Evolutionary conservation across 2,329 filamentous ascomycete genomes (phyloP), one percentile per base, ranked within the genome.

Genomic region (Aspergillus spinulosporus): DNA sequence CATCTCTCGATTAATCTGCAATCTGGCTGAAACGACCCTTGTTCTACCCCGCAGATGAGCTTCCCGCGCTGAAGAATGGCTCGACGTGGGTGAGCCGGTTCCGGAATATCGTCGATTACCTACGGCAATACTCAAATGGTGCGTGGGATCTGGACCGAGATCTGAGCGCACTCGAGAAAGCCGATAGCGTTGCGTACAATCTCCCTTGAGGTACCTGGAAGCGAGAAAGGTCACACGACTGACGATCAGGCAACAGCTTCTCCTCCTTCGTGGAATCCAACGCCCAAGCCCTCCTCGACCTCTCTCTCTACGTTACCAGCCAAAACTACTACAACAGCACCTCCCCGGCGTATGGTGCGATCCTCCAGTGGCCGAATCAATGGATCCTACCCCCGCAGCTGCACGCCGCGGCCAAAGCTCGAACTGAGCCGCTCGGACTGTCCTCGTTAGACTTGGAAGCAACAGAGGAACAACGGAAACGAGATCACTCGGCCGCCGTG

Each of bases 301-400:
- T 97, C 56, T 92, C 87, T 50, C 87, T 97, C 64, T 97, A 95
- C 73, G 88, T 94, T 61, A 94, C 92, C 32, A 90, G 88, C 56
- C 85, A 91, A 61, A 97, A 97, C 77, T 99, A 94, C 83, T 81
- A 86, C 54, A 78, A 82, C 43, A 78, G 82, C 48, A 96, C 92
- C 3, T 86, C 91, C 12, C 89, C 91, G 2, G 88, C 90, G 37
- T 96, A 92, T 76, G 90, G 87, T 62, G 77, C 80, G 4, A 83
- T 97, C 55, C 84, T 97, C 40, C 84, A 88, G 40, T 96, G 94
- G 80, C 92, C 94, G 14, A 82, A 92, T 59, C 92, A 92, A 65
- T 99, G 94, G 84, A 88, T 89, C 42, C 80, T 95, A 4, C 92
- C 92, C 2, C 86, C 89, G 0, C 79, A 84, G 54, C 79, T 91